Conservation (phyloP, 768 basidiomycete species). For the Calocera cornea region DNA sequence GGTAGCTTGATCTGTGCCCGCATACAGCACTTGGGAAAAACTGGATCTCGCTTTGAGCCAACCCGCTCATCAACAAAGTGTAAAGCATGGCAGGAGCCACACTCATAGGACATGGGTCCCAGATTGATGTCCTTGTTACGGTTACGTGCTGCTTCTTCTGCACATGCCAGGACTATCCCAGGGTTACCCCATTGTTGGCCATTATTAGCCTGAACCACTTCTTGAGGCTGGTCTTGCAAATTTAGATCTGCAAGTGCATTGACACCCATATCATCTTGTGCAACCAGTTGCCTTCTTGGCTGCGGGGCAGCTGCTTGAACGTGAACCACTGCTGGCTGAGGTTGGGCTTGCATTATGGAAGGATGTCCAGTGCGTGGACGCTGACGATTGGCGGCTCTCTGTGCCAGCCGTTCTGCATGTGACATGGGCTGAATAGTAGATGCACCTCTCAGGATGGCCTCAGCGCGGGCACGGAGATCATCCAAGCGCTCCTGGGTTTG, state of each 20-base stretch:
- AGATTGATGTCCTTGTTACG: neutral
- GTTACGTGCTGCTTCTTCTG: neutral
- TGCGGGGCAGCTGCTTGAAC: no score
- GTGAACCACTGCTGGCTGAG: no score
- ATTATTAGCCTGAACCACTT: neutral
- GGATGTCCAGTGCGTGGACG: no score
- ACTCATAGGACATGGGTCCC: neutral
- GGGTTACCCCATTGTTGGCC: neutral
- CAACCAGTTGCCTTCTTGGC: no score
- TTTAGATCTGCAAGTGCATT: neutral
- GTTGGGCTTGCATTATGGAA: no score
- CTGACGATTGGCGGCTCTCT: no score
- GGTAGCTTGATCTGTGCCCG: neutral
- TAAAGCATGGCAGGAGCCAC: neutral
- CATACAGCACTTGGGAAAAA: slow-evolving; percentile 1
- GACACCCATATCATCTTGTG: no score
- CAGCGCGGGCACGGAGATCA: no score
- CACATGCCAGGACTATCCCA: neutral
- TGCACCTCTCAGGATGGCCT: no score
- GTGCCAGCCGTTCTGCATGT: no score
- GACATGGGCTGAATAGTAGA: no score
- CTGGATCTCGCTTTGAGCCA: neutral
- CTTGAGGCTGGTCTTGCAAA: neutral
- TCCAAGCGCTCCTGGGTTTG: no score
- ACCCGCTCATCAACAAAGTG: slow-evolving; percentile 1